phyloP scores from a whole-genome alignment of 805 yeast species.

The Candida jianshihensis region DNA sequence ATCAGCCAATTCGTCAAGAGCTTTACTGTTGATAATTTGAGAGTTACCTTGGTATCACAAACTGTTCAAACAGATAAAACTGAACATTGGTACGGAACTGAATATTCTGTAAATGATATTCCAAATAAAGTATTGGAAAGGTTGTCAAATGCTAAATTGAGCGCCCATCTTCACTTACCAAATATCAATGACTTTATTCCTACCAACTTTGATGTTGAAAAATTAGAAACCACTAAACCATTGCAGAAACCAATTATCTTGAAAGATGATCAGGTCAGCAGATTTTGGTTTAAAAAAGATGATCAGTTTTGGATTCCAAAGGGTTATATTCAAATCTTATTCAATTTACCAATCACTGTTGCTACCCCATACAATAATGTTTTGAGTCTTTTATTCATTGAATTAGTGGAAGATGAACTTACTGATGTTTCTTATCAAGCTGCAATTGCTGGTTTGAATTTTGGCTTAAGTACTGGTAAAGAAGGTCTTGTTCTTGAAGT shows the following conservation, averaged over 20 bases:
- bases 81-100: conserved; percentile 92
- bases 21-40: conserved; percentile 53
- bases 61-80: conserved; percentile 40
- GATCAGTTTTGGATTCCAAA: conserved; percentile 87
- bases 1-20: conserved; percentile 42
- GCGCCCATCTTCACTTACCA: conserved; percentile 51
- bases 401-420: conserved; percentile 67
- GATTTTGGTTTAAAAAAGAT: conserved; percentile 86
- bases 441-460: conserved; percentile 66
- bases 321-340: conserved; percentile 57
- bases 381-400: conserved; percentile 55
- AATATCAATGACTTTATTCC: conserved; percentile 77
- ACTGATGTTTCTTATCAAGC: conserved; percentile 81
- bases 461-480: conserved; percentile 48
- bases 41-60: conserved; percentile 48
- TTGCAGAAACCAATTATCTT: conserved; percentile 56
- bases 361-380: conserved; percentile 53
- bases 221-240: conserved; percentile 29
- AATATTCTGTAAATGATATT: conserved; percentile 47
- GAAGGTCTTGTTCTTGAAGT: conserved; percentile 67
- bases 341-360: conserved; percentile 59
- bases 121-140: conserved; percentile 30
- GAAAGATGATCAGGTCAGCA: conserved; percentile 40
- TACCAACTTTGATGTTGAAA: conserved; percentile 59
- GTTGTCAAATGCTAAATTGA: conserved; percentile 26